phyloP scores from a whole-genome alignment of 177 flowering plant genomes.

The Vitis hybrid region DNA sequence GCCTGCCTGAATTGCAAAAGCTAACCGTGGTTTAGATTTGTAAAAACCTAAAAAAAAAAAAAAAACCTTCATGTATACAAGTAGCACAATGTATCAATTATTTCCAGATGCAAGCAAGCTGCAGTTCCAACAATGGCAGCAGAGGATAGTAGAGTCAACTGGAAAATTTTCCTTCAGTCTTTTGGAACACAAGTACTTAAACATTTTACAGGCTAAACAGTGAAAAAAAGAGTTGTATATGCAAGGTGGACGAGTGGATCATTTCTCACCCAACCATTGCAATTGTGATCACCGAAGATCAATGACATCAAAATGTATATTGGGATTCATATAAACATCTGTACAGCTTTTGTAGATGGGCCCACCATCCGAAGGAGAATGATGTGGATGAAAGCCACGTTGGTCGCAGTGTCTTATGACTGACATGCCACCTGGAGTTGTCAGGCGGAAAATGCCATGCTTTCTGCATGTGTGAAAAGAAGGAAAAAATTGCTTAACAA shows the following conservation, averaged over 20 bases:
- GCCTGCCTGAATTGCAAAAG: no score
- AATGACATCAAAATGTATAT: constrained; percentile 73
- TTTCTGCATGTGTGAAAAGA: constrained; percentile 39
- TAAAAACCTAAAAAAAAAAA: no score
- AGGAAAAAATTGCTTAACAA: neutral
- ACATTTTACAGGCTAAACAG: no score
- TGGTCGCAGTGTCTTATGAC: constrained; percentile 75
- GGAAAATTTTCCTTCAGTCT: no score
- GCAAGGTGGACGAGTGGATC: constrained; percentile 7
- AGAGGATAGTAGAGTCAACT: no score
- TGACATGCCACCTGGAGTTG: constrained; percentile 90
- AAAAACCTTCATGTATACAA: no score
- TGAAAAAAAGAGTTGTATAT: constrained; percentile 3
- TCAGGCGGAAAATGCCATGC: constrained; percentile 87
- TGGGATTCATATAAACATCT: constrained; percentile 87
- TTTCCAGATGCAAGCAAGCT: no score
- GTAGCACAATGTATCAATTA: no score
- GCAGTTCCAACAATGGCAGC: no score
- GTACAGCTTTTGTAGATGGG: constrained; percentile 87
- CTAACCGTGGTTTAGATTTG: no score
- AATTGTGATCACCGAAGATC: constrained; percentile 66
- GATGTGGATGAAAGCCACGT: constrained; percentile 92
- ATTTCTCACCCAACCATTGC: neutral
- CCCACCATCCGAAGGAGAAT: constrained; percentile 78
- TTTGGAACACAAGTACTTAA: neutral